Base-by-base conservation (phyloP, 352 stramenopile genomes). In the Peronospora destructor region DNA sequence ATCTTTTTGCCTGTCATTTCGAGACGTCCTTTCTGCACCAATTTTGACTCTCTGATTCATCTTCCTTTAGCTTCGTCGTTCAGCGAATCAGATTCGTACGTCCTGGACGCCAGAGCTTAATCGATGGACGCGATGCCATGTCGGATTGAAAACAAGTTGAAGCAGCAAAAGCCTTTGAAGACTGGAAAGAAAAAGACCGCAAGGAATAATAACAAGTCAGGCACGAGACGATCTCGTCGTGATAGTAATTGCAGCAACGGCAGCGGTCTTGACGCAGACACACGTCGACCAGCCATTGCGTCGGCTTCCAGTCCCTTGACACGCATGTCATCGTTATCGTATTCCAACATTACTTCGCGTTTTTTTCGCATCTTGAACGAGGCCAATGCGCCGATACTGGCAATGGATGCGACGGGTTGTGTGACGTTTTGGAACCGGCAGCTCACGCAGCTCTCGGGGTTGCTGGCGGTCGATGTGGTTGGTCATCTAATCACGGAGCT, bases 341-440 rank as follows among this genome's bases (percentile, higher is more conserved):
- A 1, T 11, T 28, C 47, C n/a, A 21, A 37, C 42, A 36, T 66
- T 3, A 16, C 34, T 34, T 32, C 44, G 7, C 56, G 64, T 12
- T 53, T 85, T 21, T 64, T 68, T 21, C 75, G 70, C 23, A 47
- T 84, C 12, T 49, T 87, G 21, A 68, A 73, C 33, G 64, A 78
- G 19, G 75, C 75, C 8, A 75, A 78, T 28, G 77, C 69, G 23
- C 75, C 77, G 0, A 63, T 59, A 19, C 48, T 89, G 21, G 71
- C 63, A 11, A 41, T 86, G 37, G 60, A 67, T 32, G 37, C 45
- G 10, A 53, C 73, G 37, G 73, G 71, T 3, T 46, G 38, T 49
- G 61, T 89, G n/a, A 66, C 73, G 42, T 64, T 84, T 36, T 89
- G 77, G 77, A 89, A 89, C 61, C 41, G 73, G 12, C 77, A 76